phyloP scores from a whole-genome alignment of 1,284 basidiomycete species.

The Austropuccinia psidii region DNA sequence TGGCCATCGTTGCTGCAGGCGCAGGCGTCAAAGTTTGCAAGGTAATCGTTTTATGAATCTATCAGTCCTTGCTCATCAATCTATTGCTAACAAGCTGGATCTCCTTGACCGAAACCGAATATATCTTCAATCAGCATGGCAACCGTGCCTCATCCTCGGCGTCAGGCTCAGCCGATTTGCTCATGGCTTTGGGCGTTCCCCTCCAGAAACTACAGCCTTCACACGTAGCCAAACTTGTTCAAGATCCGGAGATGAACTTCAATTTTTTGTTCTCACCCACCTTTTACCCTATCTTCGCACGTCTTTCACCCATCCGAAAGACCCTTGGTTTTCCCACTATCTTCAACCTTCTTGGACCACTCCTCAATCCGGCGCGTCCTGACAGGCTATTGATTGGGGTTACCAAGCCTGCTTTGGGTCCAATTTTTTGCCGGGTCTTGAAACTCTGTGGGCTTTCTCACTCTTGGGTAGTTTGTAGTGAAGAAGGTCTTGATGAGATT shows the following conservation, averaged over 20 bases:
- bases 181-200: constrained; percentile 75
- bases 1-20: constrained; percentile 87
- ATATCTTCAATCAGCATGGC: constrained; percentile 65
- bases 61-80: not conserved
- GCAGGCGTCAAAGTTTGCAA: constrained; percentile 89
- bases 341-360: constrained; percentile 91
- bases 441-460: constrained; percentile 58
- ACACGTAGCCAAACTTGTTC: constrained; percentile 54
- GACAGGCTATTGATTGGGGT: constrained; percentile 83
- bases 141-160: constrained; percentile 86
- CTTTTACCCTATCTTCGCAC: constrained; percentile 80
- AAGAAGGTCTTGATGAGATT: constrained; percentile 88
- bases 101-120: not conserved
- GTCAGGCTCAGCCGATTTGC: constrained; percentile 86
- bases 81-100: not conserved
- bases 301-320: constrained; percentile 75
- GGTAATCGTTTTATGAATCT: constrained; percentile 51
- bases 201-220: constrained; percentile 61
- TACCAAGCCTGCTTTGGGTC: constrained; percentile 72
- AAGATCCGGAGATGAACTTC: constrained; percentile 56
- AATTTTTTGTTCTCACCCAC: constrained; percentile 88
- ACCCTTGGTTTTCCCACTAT: constrained; percentile 89
- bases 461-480: constrained; percentile 87
- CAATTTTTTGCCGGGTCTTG: constrained; percentile 71
- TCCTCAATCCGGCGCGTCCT: constrained; percentile 85